A percentile compares a stretch with the other conserved stretches of the same genome.
These are phyloP conservation scores for Russula emetica DNA, from an alignment of 768 basidiomycete species.

Conservation along the genomic window DNA sequence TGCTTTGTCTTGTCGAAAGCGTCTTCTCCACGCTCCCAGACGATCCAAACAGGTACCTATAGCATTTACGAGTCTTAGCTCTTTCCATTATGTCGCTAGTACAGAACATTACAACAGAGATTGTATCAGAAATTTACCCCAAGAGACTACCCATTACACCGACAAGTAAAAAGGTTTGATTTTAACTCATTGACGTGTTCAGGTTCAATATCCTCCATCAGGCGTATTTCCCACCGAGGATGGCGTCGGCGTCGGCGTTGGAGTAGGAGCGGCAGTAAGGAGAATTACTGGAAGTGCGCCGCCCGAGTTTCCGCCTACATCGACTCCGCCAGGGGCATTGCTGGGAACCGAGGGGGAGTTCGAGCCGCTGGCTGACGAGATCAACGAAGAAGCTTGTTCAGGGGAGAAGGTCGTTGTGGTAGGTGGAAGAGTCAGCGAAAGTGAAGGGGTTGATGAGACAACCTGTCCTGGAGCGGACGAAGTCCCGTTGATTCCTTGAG, in stretches of 20 bases:
- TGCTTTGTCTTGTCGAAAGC: neutral
- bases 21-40: neutral
- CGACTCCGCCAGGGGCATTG: neutral
- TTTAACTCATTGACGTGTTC: neutral
- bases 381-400: slow-evolving; percentile 36
- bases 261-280: slow-evolving; percentile 5
- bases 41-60: neutral
- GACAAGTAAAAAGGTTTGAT: neutral
- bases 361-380: slow-evolving; percentile 20
- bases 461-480: slow-evolving; percentile 31
- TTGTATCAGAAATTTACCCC: neutral
- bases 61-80: neutral
- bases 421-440: slow-evolving; percentile 33
- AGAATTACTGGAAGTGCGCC: slow-evolving; percentile 2
- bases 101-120: neutral
- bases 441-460: slow-evolving; percentile 30
- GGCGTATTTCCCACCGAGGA: neutral
- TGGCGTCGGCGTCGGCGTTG: neutral
- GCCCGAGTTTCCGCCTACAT: neutral
- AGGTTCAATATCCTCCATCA: neutral
- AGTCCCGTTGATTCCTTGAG: slow-evolving; percentile 8
- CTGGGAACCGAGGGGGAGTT: slow-evolving; percentile 32
- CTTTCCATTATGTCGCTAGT: neutral
- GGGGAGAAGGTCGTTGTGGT: slow-evolving; percentile 45
- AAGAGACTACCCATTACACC: neutral